Percentiles rank a stretch among this genome's conserved stretches.
Conservation (phyloP, 305 asterid genomes). For the Stenogyne calaminthoides region DNA sequence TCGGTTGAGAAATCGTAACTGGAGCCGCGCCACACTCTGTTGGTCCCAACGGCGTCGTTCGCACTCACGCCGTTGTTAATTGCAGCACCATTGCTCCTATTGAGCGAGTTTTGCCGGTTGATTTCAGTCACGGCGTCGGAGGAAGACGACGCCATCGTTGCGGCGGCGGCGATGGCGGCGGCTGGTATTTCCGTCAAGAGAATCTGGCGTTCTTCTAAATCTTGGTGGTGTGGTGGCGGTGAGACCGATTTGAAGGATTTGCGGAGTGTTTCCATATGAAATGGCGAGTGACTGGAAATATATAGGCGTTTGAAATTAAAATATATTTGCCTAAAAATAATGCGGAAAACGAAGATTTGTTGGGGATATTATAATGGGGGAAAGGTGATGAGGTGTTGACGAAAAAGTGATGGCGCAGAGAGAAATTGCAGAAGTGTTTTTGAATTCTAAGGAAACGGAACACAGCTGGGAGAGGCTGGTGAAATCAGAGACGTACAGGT, state of each 20-base stretch:
- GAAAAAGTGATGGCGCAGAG: neutral
- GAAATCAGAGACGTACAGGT: neutral
- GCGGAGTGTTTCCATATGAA: slow-evolving; percentile 47
- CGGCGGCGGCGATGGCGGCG: neutral
- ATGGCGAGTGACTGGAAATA: neutral
- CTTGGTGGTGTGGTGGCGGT: slow-evolving; percentile 25
- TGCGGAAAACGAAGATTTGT: neutral
- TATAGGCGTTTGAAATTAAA: neutral
- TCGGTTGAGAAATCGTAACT: slow-evolving; percentile 85
- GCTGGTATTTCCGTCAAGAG: slow-evolving; percentile 32
- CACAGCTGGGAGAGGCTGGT: neutral
- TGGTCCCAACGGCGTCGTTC: neutral
- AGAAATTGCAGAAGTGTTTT: neutral
- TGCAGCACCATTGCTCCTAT: neutral
- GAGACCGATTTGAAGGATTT: slow-evolving; percentile 44
- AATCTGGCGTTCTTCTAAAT: slow-evolving; percentile 51
- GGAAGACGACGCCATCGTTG: neutral
- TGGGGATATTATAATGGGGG: neutral
- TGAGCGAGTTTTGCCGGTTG: slow-evolving; percentile 28
- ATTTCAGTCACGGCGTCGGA: slow-evolving; percentile 34
- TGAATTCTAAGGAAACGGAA: neutral
- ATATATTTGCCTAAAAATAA: neutral
- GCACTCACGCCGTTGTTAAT: neutral
- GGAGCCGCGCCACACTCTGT: slow-evolving; percentile 55
- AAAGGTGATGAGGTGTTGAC: neutral